Conservation (phyloP, 129 eudicot genomes). For the Flaveria robusta region DNA sequence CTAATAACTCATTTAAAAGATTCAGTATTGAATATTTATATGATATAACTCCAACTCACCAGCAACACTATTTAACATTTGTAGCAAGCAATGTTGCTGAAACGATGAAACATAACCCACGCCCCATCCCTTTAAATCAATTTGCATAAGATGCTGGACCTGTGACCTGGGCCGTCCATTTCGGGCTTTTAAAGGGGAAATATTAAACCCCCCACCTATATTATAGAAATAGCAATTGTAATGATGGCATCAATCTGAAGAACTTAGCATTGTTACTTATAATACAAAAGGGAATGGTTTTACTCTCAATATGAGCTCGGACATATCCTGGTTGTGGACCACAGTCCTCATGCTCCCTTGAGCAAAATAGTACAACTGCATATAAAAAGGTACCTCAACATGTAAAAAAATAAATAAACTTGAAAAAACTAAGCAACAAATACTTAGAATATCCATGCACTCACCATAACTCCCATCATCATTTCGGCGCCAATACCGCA, state of each 20-base stretch:
- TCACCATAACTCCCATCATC: constrained; percentile 99
- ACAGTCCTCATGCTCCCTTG: constrained; percentile 93
- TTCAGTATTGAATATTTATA: neutral
- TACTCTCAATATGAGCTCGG: constrained; percentile 98
- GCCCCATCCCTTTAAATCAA: constrained; percentile 97
- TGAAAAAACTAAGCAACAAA: constrained; percentile 12
- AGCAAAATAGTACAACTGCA: constrained; percentile 96
- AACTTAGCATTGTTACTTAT: constrained; percentile 13
- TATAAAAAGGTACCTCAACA: constrained; percentile 15
- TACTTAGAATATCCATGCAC: neutral
- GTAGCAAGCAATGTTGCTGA: constrained; percentile 96
- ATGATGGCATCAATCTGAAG: constrained; percentile 20
- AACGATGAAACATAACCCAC: constrained; percentile 84
- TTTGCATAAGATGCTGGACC: constrained; percentile 98
- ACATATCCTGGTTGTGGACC: constrained; percentile 98
- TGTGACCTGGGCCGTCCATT: constrained; percentile 95
- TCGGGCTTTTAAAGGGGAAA: constrained; percentile 83
- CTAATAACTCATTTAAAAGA: neutral
- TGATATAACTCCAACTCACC: constrained; percentile 51
- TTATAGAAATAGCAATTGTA: constrained; percentile 18
- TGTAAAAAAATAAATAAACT: constrained; percentile 9
- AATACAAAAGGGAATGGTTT: constrained; percentile 22
- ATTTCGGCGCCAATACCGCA: constrained; percentile 99
- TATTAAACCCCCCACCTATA: constrained; percentile 96
- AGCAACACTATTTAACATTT: constrained; percentile 95